These are phyloP conservation scores for Pyricularia sp. DNA, from an alignment of 2,329 filamentous ascomycete species.

Conservation along the genomic window DNA sequence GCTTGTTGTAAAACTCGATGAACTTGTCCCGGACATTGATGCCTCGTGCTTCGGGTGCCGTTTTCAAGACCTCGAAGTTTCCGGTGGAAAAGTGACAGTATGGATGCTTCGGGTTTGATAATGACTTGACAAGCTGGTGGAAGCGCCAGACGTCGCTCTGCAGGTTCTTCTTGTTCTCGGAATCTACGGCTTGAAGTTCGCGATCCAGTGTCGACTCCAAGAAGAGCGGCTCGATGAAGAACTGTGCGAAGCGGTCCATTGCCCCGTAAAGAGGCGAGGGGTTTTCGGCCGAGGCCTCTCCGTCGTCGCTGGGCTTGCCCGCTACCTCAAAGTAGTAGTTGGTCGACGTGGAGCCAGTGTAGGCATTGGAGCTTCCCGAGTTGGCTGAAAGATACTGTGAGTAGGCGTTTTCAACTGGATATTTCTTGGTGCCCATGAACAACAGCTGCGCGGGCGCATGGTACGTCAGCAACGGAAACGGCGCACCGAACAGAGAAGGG, in stretches of 20 bases:
- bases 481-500: neutral
- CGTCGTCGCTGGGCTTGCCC: constrained; percentile 59
- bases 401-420: constrained; percentile 91
- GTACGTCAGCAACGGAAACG: neutral
- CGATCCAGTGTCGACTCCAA: constrained; percentile 76
- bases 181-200: constrained; percentile 82
- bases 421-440: constrained; percentile 99
- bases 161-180: constrained; percentile 95
- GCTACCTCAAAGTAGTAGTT: constrained; percentile 98
- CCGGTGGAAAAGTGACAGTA: constrained; percentile 90
- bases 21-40: constrained; percentile 85
- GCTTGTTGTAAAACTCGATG: constrained; percentile 79
- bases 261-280: constrained; percentile 63
- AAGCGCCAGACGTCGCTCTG: constrained; percentile 85
- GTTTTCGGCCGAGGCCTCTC: constrained; percentile 44
- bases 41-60: constrained; percentile 66
- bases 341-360: constrained; percentile 85
- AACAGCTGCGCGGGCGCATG: constrained; percentile 39
- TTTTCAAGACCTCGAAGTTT: constrained; percentile 78
- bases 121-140: constrained; percentile 76
- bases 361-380: constrained; percentile 89
- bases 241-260: constrained; percentile 85
- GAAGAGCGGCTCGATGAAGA: constrained; percentile 85
- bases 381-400: constrained; percentile 84
- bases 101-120: constrained; percentile 82